phyloP scores from a whole-genome alignment of 352 stramenopile genomes.

The Phytopythium ostracodes region DNA sequence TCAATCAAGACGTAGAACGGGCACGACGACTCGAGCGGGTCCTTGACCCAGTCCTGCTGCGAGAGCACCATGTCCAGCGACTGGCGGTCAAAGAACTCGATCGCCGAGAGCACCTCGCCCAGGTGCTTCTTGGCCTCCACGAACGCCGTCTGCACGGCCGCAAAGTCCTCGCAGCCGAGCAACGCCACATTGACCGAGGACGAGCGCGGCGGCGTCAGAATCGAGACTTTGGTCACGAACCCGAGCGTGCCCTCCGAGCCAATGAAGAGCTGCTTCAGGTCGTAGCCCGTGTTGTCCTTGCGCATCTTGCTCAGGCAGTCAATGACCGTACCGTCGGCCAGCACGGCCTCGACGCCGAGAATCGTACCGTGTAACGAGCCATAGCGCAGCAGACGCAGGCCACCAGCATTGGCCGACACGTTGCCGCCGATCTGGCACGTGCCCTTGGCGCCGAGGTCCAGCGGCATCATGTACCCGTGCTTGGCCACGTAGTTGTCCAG shows the following conservation, averaged over 20 bases:
- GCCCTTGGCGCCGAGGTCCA: constrained; percentile 97
- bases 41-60: constrained; percentile 64
- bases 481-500: constrained; percentile 88
- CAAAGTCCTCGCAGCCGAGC: constrained; percentile 89
- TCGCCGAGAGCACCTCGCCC: constrained; percentile 93
- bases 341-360: constrained; percentile 93
- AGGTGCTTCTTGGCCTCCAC: constrained; percentile 84
- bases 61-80: constrained; percentile 86
- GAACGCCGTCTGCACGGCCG: constrained; percentile 76
- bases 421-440: constrained; percentile 98
- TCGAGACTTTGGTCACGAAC: constrained; percentile 92
- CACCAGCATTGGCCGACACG: constrained; percentile 94
- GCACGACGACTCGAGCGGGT: constrained; percentile 55
- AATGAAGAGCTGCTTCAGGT: constrained; percentile 97
- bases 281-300: constrained; percentile 98
- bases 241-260: constrained; percentile 96
- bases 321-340: constrained; percentile 88
- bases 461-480: constrained; percentile 88
- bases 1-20: constrained; percentile 96
- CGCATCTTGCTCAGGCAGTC: constrained; percentile 90
- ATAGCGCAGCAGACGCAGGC: constrained; percentile 92
- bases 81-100: constrained; percentile 95
- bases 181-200: constrained; percentile 86
- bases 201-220: constrained; percentile 67
- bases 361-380: constrained; percentile 93